Conservation (phyloP, 1,139 yeast genomes). For the Pichia terricola region DNA sequence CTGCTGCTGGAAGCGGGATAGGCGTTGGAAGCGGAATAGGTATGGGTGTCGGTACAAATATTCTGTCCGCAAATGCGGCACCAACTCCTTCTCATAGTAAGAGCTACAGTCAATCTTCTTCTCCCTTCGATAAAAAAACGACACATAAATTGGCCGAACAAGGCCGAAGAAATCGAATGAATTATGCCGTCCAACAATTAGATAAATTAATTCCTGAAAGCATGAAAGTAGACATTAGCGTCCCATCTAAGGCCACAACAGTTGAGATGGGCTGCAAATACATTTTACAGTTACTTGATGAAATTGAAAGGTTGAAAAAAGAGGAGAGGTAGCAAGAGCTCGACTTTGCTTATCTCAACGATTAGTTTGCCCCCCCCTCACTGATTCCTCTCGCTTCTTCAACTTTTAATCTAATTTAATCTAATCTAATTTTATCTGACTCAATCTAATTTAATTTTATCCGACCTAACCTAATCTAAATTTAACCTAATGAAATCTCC, state of each 20-base stretch:
- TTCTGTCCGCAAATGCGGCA: conserved; percentile 1
- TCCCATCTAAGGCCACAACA: conserved; percentile 86
- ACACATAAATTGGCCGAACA: conserved; percentile 93
- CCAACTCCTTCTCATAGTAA: conserved; percentile 11
- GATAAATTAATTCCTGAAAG: conserved; percentile 57
- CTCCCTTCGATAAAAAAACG: conserved; percentile 44
- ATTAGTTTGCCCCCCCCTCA: too few relatives aligned
- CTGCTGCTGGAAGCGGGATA: background rate
- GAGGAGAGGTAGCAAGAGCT: too few relatives aligned
- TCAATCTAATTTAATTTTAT: too few relatives aligned
- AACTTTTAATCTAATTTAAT: too few relatives aligned
- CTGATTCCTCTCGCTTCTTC: too few relatives aligned
- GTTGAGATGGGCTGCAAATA: conserved; percentile 79
- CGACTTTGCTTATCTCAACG: too few relatives aligned
- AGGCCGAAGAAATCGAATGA: conserved; percentile 89
- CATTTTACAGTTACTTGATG: conserved; percentile 40
- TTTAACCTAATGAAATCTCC: too few relatives aligned
- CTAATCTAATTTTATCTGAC: too few relatives aligned
- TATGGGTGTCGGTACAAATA: conserved; percentile 3
- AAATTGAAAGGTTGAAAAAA: background rate
- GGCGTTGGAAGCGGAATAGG: too few relatives aligned
- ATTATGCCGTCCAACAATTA: conserved; percentile 71
- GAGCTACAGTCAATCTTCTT: too few relatives aligned
- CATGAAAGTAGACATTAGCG: conserved; percentile 47
- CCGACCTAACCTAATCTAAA: too few relatives aligned